A percentile compares a stretch with the other conserved stretches of the same genome.
Conservation (phyloP, 352 stramenopile species). For the Phytophthora capsici region DNA sequence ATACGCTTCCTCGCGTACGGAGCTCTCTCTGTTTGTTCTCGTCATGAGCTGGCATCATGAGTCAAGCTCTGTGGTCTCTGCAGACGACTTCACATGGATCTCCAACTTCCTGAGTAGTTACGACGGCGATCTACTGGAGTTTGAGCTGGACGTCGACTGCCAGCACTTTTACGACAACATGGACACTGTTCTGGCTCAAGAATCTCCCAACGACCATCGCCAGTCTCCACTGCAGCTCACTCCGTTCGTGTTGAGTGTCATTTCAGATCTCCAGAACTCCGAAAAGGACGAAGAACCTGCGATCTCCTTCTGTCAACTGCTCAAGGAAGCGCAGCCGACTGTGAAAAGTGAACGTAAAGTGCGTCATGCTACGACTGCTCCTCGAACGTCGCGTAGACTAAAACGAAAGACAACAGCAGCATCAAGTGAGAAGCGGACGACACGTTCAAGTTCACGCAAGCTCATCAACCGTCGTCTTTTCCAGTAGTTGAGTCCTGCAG, state of each 20-base stretch:
- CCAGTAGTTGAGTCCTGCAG: conserved; percentile 6
- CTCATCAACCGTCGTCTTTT: conserved; percentile 43
- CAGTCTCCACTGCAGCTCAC: conserved; percentile 13
- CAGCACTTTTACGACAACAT: conserved; percentile 44
- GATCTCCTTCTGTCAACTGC: conserved; percentile 16
- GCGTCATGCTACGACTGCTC: conserved; percentile 16
- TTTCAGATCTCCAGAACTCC: conserved; percentile 10
- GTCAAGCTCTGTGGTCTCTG: neutral
- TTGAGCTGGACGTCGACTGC: conserved; percentile 39
- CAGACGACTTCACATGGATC: conserved; percentile 37
- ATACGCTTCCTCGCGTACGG: no score
- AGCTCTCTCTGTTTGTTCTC: no score
- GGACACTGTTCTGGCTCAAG: conserved; percentile 7
- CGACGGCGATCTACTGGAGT: conserved; percentile 38
- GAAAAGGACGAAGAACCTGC: neutral
- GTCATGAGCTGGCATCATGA: conserved; percentile 11
- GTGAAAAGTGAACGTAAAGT: neutral
- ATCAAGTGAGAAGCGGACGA: conserved; percentile 15
- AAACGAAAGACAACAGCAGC: neutral
- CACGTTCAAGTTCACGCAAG: conserved; percentile 25
- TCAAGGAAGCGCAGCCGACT: conserved; percentile 20
- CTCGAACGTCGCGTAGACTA: conserved; percentile 7
- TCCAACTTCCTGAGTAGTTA: conserved; percentile 31
- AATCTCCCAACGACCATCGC: conserved; percentile 3
- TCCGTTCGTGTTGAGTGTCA: conserved; percentile 18